Evolutionary conservation across 2,329 filamentous ascomycete genomes (phyloP), one percentile per base, ranked within the genome.

Genomic region (Zymoseptoria passerinii): DNA sequence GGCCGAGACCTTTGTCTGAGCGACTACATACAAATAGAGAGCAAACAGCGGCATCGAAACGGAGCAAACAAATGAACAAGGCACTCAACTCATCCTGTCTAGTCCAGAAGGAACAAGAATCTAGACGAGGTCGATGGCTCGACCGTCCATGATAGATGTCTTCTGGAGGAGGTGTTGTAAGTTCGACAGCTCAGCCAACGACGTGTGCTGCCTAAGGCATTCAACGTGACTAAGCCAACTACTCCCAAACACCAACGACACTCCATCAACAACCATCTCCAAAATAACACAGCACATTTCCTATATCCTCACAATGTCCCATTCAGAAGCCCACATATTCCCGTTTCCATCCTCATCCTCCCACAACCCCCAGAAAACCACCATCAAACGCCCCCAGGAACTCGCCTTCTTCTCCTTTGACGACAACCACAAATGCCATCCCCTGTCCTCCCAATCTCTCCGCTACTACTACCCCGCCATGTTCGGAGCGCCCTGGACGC

Each of bases 341-440:
- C 35, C 35, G 2, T 44, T 44, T 13, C 35, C 35, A 10, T 44
- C 13, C n/a, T 5, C 16, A 5, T 44, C 13, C 0, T 44, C 35
- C 35, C 16, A 10, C 2, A 44, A 13, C 13, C 13, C 13, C 1
- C 35, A 44, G 6, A 44, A 84, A 68, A 83, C 88, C 60, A 80
- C 87, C 3, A 86, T 95, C 61, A 86, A 86, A 69, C 80, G 89
- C 64, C 90, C 90, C 19, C 89, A 83, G 77, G 94, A 99, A 77
- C 89, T 99, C 64, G 83, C 92, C 3, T 90, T 82, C 74, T 99
- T 97, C 75, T 97, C 92, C 8, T 97, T 94, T 74, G 90, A 97
- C 71, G 83, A 91, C 50, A 78, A 91, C 28, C 94, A 92, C 71
- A 74, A 83, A 56, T 91, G 91, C 68, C 85, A 80, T 53, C 82